Percentiles rank a stretch among this genome's conserved stretches.
Conservation (phyloP, 129 eudicot species). For the Oenanthe sinensis region DNA sequence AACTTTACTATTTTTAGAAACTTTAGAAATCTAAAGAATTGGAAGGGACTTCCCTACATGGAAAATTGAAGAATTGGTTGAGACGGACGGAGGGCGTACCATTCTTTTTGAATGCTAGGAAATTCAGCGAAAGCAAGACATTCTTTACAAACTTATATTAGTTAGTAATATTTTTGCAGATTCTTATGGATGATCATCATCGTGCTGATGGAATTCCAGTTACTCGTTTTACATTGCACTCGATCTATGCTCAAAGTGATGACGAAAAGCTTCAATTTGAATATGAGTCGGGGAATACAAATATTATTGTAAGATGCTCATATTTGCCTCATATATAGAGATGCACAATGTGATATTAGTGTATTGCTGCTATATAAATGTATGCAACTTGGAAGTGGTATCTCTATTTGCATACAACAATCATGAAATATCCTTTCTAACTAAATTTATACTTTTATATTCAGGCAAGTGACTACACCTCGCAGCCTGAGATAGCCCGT, state of each 20-base stretch:
- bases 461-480: slow-evolving; percentile 66
- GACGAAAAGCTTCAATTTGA: slow-evolving; percentile 93
- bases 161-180: neutral
- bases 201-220: slow-evolving; percentile 5
- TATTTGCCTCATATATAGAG: neutral
- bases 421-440: neutral
- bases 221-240: slow-evolving; percentile 3
- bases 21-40: no score
- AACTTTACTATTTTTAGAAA: no score
- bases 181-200: slow-evolving; percentile 3
- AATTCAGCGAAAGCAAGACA: neutral
- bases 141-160: neutral
- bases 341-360: neutral
- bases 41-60: no score
- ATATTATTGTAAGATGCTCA: slow-evolving; percentile 58
- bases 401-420: neutral
- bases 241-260: slow-evolving; percentile 46
- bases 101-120: neutral
- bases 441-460: neutral
- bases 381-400: neutral
- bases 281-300: slow-evolving; percentile 95
- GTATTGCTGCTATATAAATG: neutral
- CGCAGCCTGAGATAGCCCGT: slow-evolving; percentile 72
- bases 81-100: no score
- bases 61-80: no score